phyloP scores from a whole-genome alignment of 305 asterid species.

The Fraxinus paxiana region DNA sequence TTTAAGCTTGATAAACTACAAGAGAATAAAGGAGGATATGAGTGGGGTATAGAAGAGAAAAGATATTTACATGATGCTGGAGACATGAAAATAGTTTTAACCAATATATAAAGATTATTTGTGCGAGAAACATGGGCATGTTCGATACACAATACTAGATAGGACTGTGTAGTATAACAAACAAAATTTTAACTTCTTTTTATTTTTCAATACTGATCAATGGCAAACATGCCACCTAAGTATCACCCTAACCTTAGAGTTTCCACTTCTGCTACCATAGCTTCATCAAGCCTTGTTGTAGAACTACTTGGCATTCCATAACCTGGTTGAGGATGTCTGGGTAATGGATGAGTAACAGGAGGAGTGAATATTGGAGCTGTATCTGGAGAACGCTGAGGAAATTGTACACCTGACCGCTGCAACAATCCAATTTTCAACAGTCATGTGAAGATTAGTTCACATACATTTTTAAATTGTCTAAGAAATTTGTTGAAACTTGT shows the following conservation, averaged over 20 bases:
- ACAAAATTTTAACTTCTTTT: not conserved
- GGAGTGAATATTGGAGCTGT: conserved; percentile 79
- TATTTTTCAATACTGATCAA: not conserved
- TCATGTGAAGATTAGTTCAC: not conserved
- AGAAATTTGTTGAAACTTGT: not conserved
- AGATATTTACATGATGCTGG: not conserved
- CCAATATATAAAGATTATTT: not conserved
- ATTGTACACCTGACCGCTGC: conserved; percentile 75
- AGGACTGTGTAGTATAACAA: not conserved
- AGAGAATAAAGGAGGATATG: not conserved
- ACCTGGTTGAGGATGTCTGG: conserved; percentile 71
- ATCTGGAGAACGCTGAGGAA: conserved; percentile 66
- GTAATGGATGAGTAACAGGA: conserved; percentile 57
- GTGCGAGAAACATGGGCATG: not conserved
- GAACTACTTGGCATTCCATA: conserved; percentile 98
- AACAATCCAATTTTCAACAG: conserved; percentile 11
- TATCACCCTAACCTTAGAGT: conserved; percentile 52
- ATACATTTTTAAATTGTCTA: not conserved
- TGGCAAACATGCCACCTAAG: not conserved
- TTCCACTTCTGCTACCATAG: conserved; percentile 82
- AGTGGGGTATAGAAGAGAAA: not conserved
- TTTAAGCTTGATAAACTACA: conserved; percentile 61
- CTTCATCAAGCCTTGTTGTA: conserved; percentile 83
- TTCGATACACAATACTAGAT: not conserved
- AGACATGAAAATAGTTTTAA: not conserved